A percentile compares a stretch with the other conserved stretches of the same genome.
Conservation (phyloP, 139 green algal genomes). For the Zygnema circumcarinatum region DNA sequence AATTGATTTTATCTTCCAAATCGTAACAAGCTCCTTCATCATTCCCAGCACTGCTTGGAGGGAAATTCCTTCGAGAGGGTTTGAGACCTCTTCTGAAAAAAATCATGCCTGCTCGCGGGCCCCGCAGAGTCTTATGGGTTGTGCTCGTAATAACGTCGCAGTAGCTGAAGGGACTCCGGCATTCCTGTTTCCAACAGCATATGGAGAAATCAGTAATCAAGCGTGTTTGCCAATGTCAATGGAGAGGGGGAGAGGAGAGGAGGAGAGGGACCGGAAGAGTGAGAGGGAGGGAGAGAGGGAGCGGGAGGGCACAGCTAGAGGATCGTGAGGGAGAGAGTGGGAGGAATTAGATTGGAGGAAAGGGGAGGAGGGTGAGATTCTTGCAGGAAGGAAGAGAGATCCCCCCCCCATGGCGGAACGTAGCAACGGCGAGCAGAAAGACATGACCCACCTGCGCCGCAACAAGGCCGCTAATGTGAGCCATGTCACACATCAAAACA, state of each 20-base stretch:
- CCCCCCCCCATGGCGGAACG: background rate
- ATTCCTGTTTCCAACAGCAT: conserved; percentile 66
- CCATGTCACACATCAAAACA: conserved; percentile 86
- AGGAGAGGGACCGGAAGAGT: background rate
- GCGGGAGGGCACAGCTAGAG: background rate
- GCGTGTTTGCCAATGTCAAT: background rate
- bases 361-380: background rate
- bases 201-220: background rate
- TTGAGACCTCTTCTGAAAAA: conserved; percentile 73
- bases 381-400: background rate
- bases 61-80: background rate
- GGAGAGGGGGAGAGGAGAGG: background rate
- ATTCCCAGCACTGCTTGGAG: background rate
- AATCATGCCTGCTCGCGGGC: conserved; percentile 83
- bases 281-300: background rate
- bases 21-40: conserved; percentile 61
- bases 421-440: background rate
- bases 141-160: conserved; percentile 86
- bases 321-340: background rate
- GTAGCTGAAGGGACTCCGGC: conserved; percentile 79
- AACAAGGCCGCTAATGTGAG: conserved; percentile 84
- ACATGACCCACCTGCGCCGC: conserved; percentile 66
- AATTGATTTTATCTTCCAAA: conserved; percentile 86
- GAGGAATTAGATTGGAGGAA: background rate
- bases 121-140: conserved; percentile 83